Percentiles rank a stretch among this genome's conserved stretches.
These are phyloP conservation scores for Amanita pallidorosea DNA, from an alignment of 768 basidiomycete species.

Conservation along the genomic window DNA sequence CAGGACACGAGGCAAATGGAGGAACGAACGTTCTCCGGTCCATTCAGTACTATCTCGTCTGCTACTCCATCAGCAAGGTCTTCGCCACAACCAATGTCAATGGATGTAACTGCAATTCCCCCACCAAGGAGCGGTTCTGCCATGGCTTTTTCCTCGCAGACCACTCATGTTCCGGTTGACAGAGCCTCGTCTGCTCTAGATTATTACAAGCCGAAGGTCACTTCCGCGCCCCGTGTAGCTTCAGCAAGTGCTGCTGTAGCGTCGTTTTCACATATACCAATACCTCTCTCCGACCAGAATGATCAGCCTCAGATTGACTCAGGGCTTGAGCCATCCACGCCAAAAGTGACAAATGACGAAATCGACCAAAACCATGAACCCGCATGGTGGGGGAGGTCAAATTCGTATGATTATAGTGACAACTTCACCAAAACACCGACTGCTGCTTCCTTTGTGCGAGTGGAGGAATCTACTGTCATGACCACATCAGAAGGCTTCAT, in stretches of 20 bases:
- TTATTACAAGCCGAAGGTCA: slow-evolving; percentile 43
- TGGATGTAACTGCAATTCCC: slow-evolving; percentile 29
- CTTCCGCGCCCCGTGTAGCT: slow-evolving; percentile 41
- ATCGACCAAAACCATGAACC: slow-evolving; percentile 27
- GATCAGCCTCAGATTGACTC: slow-evolving; percentile 10
- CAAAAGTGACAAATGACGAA: slow-evolving; percentile 17
- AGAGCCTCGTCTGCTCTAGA: slow-evolving; percentile 75
- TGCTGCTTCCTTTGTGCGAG: slow-evolving; percentile 49
- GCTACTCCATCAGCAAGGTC: slow-evolving; percentile 62
- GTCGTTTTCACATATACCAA: slow-evolving; percentile 34
- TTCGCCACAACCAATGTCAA: slow-evolving; percentile 56
- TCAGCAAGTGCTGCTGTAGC: slow-evolving; percentile 43
- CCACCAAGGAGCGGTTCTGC: slow-evolving; percentile 62
- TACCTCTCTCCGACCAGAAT: slow-evolving; percentile 16
- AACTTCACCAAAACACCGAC: slow-evolving; percentile 49
- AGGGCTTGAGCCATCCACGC: slow-evolving; percentile 17
- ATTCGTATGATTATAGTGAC: slow-evolving; percentile 15
- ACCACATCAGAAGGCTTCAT: slow-evolving; percentile 56
- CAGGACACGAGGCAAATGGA: slow-evolving; percentile 24
- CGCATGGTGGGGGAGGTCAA: slow-evolving; percentile 54
- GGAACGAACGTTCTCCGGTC: slow-evolving; percentile 48
- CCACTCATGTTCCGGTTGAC: slow-evolving; percentile 45
- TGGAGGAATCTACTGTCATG: slow-evolving; percentile 30
- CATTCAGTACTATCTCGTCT: slow-evolving; percentile 90
- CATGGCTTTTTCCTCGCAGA: slow-evolving; percentile 43